Base-by-base conservation (phyloP, 192 early-diverging fungal species). In the Entomortierella chlamydospora region DNA sequence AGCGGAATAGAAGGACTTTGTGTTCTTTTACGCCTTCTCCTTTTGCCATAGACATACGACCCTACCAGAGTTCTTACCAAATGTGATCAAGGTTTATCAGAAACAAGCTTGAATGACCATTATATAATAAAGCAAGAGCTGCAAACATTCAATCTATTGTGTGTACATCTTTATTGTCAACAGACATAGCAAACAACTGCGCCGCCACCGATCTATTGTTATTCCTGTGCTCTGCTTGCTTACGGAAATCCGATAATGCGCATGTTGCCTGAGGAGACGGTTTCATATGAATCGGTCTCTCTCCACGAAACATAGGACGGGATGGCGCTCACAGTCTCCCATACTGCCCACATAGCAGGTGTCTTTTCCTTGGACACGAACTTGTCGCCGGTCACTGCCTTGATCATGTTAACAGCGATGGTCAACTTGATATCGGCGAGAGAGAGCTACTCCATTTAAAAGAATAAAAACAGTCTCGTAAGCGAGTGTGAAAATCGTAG, bases 321-420 rank as follows among this genome's bases (percentile, higher is more conserved):
- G 52, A 74, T 74, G 10, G 63, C 57, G 39, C 51, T 65, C 42
- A 73, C 71, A 7, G 18, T 73, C 39, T 73, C 57, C 55, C 57
- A 73, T n/a, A 73, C 71, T 18, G 71, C 57, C 55, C 56, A 73
- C 0, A 73, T 52, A 12, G 60, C 71, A 12, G 71, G 71, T 22
- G 71, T 73, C 7, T 43, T 34, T 18, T 64, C 55, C 23, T 73
- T 52, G 28, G 63, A 60, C 11, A 73, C 28, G 34, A 60, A 65
- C 39, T 41, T 50, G 56, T 73, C 71, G 13, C 33, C 43, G 11
- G 71, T 65, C 20, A 73, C 7, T 3, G 55, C 26, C 2, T 54
- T 2, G 45, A 65, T 47, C 2, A 57, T 60, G 11, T 51, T n/a
- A 6, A 73, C 47, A 12, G 57, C 62, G 30, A 65, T 29, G 0